Conservation (phyloP, 208 protist species). For the Vickermania ingenoplastis region DNA sequence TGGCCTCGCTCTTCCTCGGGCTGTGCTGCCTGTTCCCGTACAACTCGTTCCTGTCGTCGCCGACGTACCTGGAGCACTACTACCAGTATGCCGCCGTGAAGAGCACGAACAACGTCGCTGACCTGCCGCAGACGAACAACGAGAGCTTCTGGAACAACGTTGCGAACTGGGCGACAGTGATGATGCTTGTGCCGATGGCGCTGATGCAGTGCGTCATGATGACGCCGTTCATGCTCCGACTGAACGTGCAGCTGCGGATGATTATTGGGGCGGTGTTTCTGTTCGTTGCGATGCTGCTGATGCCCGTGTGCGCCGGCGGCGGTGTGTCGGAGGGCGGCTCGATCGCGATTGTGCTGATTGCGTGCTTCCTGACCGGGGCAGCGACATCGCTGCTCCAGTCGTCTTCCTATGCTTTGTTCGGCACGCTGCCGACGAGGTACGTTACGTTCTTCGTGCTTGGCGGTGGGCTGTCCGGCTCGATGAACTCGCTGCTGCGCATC, state of each 20-base stretch:
- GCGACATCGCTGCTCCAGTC: constrained; percentile 21
- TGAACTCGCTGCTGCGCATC: constrained; percentile 33
- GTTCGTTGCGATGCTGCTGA: constrained; percentile 19
- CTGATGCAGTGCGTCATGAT: constrained; percentile 24
- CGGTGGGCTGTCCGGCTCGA: constrained; percentile 26
- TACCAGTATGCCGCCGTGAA: constrained; percentile 35
- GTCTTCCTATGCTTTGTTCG: constrained; percentile 21
- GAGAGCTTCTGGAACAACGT: constrained; percentile 28
- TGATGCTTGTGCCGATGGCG: constrained; percentile 34
- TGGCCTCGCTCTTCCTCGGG: constrained; percentile 15
- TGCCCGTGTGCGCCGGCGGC: constrained; percentile 22
- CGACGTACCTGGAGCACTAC: constrained; percentile 37
- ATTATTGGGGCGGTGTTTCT: constrained; percentile 15
- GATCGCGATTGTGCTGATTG: constrained; percentile 23
- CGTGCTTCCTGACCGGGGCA: constrained; percentile 16
- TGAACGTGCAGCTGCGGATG: constrained; percentile 28
- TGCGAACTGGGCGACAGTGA: constrained; percentile 27
- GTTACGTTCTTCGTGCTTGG: constrained; percentile 29
- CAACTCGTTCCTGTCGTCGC: constrained; percentile 39
- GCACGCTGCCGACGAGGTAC: constrained; percentile 23
- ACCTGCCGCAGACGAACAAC: constrained; percentile 12
- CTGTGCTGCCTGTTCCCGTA: constrained; percentile 29
- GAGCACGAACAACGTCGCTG: constrained; percentile 22
- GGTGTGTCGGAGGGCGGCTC: constrained; percentile 16
- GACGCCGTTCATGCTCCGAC: constrained; percentile 19